A percentile compares a stretch with the other conserved stretches of the same genome.
Conservation (phyloP, 2,329 filamentous ascomycete species). For the Pyrenophora graminea region DNA sequence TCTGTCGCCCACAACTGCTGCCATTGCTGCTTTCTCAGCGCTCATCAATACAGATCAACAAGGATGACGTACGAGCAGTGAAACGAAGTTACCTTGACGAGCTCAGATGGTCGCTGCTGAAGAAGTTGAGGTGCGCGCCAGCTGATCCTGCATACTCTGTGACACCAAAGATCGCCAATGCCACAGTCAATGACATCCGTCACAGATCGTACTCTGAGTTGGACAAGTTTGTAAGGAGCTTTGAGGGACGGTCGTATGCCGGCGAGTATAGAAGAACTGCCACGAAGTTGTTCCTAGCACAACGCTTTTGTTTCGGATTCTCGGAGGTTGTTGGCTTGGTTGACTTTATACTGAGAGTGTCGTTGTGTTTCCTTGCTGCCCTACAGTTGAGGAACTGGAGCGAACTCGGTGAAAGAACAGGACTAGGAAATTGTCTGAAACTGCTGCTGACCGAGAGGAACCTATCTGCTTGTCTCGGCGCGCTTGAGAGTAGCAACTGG, state of each 20-base stretch:
- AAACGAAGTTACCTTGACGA: constrained; percentile 22
- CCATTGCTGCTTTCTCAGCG: constrained; percentile 25
- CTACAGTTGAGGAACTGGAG: constrained; percentile 23
- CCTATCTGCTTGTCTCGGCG: constrained; percentile 4
- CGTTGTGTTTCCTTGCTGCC: constrained; percentile 49
- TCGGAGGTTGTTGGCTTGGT: constrained; percentile 63
- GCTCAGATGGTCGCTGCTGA: constrained; percentile 46
- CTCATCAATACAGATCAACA: constrained; percentile 45
- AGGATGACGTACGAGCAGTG: not conserved
- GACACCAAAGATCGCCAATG: constrained; percentile 14
- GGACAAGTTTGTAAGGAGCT: constrained; percentile 44
- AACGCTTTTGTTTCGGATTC: constrained; percentile 46
- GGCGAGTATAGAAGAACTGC: constrained; percentile 45
- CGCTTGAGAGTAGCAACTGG: not conserved
- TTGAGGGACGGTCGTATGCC: constrained; percentile 15
- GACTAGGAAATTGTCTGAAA: constrained; percentile 2
- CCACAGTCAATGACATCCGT: constrained; percentile 44
- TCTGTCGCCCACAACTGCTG: constrained; percentile 61
- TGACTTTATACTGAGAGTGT: constrained; percentile 71
- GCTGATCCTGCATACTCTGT: constrained; percentile 45
- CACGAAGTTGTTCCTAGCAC: constrained; percentile 50
- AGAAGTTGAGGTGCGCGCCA: constrained; percentile 48
- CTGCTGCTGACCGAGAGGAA: not conserved
- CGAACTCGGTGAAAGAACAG: not conserved
- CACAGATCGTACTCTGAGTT: constrained; percentile 45